Evolutionary conservation across 345 rosid genomes (phyloP).

Genomic region (Limnanthes douglasii): DNA sequence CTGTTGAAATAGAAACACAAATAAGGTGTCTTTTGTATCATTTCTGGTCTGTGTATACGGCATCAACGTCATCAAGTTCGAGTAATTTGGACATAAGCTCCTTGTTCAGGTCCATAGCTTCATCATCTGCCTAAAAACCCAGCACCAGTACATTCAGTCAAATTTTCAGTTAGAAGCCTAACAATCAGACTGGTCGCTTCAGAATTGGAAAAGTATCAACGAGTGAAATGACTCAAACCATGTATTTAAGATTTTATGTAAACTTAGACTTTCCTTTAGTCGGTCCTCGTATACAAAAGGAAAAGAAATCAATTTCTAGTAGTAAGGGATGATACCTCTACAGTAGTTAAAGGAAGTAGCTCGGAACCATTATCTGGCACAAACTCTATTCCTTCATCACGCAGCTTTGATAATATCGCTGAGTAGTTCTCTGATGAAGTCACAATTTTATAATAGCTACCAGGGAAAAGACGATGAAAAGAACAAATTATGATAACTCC

Average conservation of each 20-base stretch:
- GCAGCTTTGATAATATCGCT: slow-evolving; percentile 43
- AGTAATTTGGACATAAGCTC: slow-evolving; percentile 67
- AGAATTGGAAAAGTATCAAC: too few species aligned
- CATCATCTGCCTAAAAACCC: slow-evolving; percentile 69
- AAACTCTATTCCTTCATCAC: slow-evolving; percentile 58
- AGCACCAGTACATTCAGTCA: slow-evolving; percentile 1
- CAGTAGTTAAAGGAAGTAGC: slow-evolving; percentile 48
- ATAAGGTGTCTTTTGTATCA: slow-evolving; percentile 17
- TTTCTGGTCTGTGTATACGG: slow-evolving; percentile 78
- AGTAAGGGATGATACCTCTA: slow-evolving; percentile 40
- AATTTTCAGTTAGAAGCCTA: background rate
- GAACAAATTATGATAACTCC: too few species aligned
- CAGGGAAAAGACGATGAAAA: slow-evolving; percentile 8
- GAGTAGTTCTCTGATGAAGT: slow-evolving; percentile 62
- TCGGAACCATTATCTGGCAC: slow-evolving; percentile 94
- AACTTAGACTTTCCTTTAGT: too few species aligned
- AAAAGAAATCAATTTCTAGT: background rate
- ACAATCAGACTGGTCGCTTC: too few species aligned
- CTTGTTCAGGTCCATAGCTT: slow-evolving; percentile 82
- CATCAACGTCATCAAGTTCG: slow-evolving; percentile 85
- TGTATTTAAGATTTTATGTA: too few species aligned
- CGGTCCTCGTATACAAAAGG: too few species aligned
- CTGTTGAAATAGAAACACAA: too few species aligned
- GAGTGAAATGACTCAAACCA: too few species aligned
- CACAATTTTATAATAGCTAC: slow-evolving; percentile 71